Base-by-base conservation (phyloP, 2,329 filamentous ascomycete genomes). In the Elsinoe arachidis region DNA sequence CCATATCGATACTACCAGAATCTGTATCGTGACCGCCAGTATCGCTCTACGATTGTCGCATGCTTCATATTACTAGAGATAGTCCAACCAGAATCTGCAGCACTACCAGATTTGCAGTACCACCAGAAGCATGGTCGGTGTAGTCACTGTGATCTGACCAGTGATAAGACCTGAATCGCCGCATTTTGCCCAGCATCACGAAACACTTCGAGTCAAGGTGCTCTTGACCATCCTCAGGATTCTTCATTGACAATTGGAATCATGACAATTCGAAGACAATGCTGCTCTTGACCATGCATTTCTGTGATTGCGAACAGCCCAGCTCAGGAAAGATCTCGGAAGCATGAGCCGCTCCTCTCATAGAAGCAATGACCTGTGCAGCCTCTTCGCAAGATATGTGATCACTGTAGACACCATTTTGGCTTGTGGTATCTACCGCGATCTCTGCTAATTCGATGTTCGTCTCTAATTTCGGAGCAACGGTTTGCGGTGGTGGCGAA, bases 171-270 rank as follows among this genome's bases (percentile, higher is more conserved):
- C 26, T 5, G 26, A 5, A 7, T 9, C 26, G 26, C 23, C 23
- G 23, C 23, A 26, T 26, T 26, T 30, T 30, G 26, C 26, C 26
- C 9, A 2, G 26, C 26, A 9, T 7, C 26, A 30, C 26, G 26
- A 9, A 30, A 9, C 2, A 9, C 2, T 9, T 7, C 26, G 7
- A 9, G 26, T 30, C 26, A 30, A 9, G 26, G 26, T 9, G 26
- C 7, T 30, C 4, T 30, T 9, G 26, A 30, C 9, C 4, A 4
- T 5, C 3, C 3, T 30, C 26, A 5, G 26, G 9, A 72, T 9
- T 9, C 26, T 9, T 30, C 26, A 9, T 5, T 30, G 4, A 30
- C 26, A 2, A 46, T 19, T 12, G 15, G n/a, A 3, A 14, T 53
- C 49, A 53, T 53, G 49, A 53, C 14, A 53, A 19, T 19, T 53